These are phyloP conservation scores for Patellifolia procumbens DNA, from an alignment of 179 eudicot genomes.

Conservation along the genomic window DNA sequence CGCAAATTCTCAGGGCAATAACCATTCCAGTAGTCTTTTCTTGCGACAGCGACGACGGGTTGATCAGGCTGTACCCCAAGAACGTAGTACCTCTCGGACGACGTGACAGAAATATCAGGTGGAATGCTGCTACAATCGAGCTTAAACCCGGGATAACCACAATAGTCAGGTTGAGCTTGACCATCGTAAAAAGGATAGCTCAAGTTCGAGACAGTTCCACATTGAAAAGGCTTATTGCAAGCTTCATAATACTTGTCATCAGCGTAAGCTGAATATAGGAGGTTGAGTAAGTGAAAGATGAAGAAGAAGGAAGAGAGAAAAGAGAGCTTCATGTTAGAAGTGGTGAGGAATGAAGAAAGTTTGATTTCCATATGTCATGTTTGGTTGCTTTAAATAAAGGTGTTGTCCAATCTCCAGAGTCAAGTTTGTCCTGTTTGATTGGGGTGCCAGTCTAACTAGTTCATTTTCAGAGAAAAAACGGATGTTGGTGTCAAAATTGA, in stretches of 20 bases:
- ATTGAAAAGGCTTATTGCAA: no score
- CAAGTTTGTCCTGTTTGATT: slow-evolving; percentile 33
- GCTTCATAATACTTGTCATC: slow-evolving; percentile 16
- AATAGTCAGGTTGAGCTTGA: background rate
- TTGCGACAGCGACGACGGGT: background rate
- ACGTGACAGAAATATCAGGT: slow-evolving; percentile 8
- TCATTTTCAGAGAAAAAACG: no score
- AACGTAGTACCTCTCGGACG: slow-evolving; percentile 13
- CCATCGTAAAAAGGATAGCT: no score
- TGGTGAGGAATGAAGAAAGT: background rate
- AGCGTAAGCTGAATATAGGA: slow-evolving; percentile 12
- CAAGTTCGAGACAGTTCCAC: no score
- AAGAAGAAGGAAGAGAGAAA: background rate
- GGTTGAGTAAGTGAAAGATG: background rate
- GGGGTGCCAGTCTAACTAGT: no score
- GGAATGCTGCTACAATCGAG: slow-evolving; percentile 14
- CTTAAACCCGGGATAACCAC: slow-evolving; percentile 43
- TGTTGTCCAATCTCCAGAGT: background rate
- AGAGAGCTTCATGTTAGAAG: background rate
- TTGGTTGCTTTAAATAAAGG: slow-evolving; percentile 3
- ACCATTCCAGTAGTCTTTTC: no score
- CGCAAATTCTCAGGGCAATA: no score
- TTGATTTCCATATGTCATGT: background rate
- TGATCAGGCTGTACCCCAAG: slow-evolving; percentile 1
- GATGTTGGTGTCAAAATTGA: no score